phyloP scores from a whole-genome alignment of 306 rosid genomes.

The Vigna mungo region DNA sequence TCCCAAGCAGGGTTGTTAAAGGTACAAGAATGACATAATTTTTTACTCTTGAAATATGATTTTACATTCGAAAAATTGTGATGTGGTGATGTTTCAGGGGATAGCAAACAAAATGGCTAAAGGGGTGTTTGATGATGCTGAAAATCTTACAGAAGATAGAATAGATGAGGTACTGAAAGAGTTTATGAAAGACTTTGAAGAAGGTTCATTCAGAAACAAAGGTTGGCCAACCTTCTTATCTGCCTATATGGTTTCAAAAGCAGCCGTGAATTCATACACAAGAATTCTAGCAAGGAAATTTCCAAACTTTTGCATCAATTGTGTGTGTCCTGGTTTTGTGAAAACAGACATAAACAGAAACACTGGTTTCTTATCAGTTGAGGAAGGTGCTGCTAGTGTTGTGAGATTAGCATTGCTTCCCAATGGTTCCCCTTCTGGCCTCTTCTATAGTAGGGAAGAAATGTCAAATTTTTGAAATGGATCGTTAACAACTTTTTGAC shows the following conservation, averaged over 20 bases:
- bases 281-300: conserved; percentile 49
- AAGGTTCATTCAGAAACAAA: conserved; percentile 42
- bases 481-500: too few relatives aligned
- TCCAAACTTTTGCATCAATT: conserved; percentile 33
- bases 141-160: conserved; percentile 46
- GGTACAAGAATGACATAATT: conserved; percentile 26
- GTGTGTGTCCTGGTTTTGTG: conserved; percentile 54
- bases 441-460: conserved; percentile 13
- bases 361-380: conserved; percentile 37
- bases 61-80: conserved; percentile 11
- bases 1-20: conserved; percentile 37
- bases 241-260: conserved; percentile 52
- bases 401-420: conserved; percentile 45
- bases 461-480: conserved; percentile 1
- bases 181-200: conserved; percentile 46
- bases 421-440: conserved; percentile 46
- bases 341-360: conserved; percentile 46
- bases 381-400: conserved; percentile 49
- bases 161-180: conserved; percentile 43
- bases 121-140: conserved; percentile 45
- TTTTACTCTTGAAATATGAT: neutral
- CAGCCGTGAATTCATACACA: conserved; percentile 48
- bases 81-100: conserved; percentile 16
- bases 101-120: conserved; percentile 45
- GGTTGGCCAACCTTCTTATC: conserved; percentile 35